These are phyloP conservation scores for Penicillium italicum DNA, from an alignment of 2,329 filamentous ascomycete species.

Conservation along the genomic window DNA sequence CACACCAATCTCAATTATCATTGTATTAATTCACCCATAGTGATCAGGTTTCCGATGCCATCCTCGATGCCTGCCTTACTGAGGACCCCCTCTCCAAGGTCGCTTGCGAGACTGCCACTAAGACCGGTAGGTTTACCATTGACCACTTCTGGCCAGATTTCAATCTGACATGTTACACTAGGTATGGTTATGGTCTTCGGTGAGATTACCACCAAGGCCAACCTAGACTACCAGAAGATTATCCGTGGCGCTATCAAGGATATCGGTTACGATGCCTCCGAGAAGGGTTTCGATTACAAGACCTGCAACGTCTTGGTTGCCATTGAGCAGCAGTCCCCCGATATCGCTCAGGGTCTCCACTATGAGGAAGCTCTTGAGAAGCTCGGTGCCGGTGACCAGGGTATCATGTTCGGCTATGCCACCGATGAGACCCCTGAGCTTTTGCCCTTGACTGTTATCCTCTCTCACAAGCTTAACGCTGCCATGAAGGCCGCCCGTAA, in stretches of 20 bases:
- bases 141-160: conserved; percentile 6
- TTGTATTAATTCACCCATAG: conserved; percentile 35
- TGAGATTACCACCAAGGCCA: conserved; percentile 97
- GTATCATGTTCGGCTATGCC: conserved; percentile 99
- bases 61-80: conserved; percentile 94
- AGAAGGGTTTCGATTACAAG: conserved; percentile 99
- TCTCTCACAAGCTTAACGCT: conserved; percentile 95
- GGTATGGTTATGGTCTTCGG: conserved; percentile 96
- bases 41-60: conserved; percentile 96
- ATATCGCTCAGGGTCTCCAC: conserved; percentile 98
- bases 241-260: conserved; percentile 94
- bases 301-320: conserved; percentile 97
- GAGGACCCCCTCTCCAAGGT: conserved; percentile 98
- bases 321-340: conserved; percentile 98
- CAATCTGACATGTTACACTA: conserved; percentile 23
- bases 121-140: conserved; percentile 67
- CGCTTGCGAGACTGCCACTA: conserved; percentile 98
- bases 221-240: conserved; percentile 95
- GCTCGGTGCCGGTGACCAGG: conserved; percentile 98
- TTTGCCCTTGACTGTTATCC: conserved; percentile 86
- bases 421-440: conserved; percentile 98
- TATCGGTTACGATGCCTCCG: conserved; percentile 95
- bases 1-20: conserved; percentile 2
- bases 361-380: conserved; percentile 97
- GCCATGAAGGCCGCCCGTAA: conserved; percentile 88